These are phyloP conservation scores for Sphenostylis stenocarpa DNA, from an alignment of 306 rosid species.

Conservation along the genomic window DNA sequence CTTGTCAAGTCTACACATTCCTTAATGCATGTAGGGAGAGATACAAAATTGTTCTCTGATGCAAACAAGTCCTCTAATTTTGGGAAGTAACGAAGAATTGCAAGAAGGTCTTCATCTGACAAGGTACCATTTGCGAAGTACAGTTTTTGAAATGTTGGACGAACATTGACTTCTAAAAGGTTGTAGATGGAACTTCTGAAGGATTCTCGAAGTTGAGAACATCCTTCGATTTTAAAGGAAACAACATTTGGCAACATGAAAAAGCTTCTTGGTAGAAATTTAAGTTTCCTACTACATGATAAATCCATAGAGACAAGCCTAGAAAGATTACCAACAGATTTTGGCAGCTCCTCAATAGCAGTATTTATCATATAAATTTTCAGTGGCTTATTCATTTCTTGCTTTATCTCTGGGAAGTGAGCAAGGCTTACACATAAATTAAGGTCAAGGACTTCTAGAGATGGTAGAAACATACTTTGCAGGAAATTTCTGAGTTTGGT, in stretches of 20 bases:
- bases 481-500: background rate
- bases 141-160: background rate
- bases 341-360: background rate
- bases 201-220: background rate
- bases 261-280: background rate
- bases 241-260: background rate
- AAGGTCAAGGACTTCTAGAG: background rate
- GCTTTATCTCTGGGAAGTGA: background rate
- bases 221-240: background rate
- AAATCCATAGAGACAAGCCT: background rate
- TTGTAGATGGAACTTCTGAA: background rate
- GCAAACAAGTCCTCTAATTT: background rate
- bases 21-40: conserved; percentile 17
- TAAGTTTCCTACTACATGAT: background rate
- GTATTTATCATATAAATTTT: background rate
- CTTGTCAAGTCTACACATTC: background rate
- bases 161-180: background rate
- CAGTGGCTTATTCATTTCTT: conserved; percentile 14
- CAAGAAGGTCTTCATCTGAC: conserved; percentile 20
- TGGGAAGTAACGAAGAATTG: background rate
- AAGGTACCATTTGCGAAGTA: background rate
- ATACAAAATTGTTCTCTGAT: background rate
- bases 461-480: background rate
- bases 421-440: background rate
- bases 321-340: background rate